Base-by-base conservation (phyloP, 2,329 filamentous ascomycete species). In the Aspergillus oerlinghausenensis region DNA sequence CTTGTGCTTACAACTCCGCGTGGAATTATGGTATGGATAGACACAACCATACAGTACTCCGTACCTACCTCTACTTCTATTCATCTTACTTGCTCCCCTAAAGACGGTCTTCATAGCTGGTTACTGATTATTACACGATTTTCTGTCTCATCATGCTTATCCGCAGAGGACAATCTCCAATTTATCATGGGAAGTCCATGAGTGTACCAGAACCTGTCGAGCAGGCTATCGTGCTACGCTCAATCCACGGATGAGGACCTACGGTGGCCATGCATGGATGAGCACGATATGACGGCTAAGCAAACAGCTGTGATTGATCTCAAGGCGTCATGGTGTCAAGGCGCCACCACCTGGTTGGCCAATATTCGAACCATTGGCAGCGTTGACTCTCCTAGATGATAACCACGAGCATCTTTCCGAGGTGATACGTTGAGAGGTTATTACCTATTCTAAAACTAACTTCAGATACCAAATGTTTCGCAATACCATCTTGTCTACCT, bases 281-380 rank as follows among this genome's bases (percentile, higher is more conserved):
- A 42, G 43, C 45, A 49, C 32, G 3, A 40, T 28, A 48, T 40
- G 14, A 43, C 21, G 43, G 43, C 43, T 47, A 23, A 45, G 42
- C 51, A 50, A 50, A 28, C 3, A 6, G 17, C 47, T 11, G n/a
- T 26, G 3, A 11, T 49, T 49, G 23, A 25, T 49, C 19, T 35
- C 14, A 19, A 50, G 29, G 47, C 28, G 19, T 47, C 52, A 65
- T 70, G 68, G 69, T 70, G 67, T 70, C 68, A 68, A 56, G 51
- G 32, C 47, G 26, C 51, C 66, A 70, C 68, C 67, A 70, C 58
- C 10, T 23, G 25, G 29, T 26, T n/a, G 35, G 42, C 14, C 35
- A 40, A 45, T 23, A 32, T 35, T 21, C 28, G 45, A 51, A 14
- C 43, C 5, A 25, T 47, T 14, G 43, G 11, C 43, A 47, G 11